Base-by-base conservation (phyloP, 108 stramenopile species). In the Cylindrotheca closterium region DNA sequence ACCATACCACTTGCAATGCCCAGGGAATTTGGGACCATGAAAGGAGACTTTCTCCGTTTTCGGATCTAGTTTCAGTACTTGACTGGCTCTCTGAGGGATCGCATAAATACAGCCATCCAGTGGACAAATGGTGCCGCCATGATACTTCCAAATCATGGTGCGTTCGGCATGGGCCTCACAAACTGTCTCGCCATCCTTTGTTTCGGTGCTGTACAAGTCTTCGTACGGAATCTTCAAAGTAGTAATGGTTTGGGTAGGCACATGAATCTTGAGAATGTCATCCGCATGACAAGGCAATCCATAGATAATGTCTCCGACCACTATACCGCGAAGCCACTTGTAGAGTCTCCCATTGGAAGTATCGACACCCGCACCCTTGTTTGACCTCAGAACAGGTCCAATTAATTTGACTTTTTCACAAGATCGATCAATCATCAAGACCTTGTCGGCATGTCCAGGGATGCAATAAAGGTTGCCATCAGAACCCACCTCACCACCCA, bases 261-360 rank as follows among this genome's bases (percentile, higher is more conserved):
- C 79, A 63, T 86, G 71, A 49, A 96, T 94, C 30, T 79, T 52
- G 23, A 96, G 59, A 23, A 94, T 72, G 12, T 75, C 56, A 46
- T 78, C 76, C 31, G 91, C 82, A 75, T 94, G 87, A 65, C 92
- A 96, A 7, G 92, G 92, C 27, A 96, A 58, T 8, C 89, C 93
- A 63, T 91, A 96, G 33, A 92, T 86, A 47, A 82, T 65, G 33
- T 78, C 84, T 30, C 69, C 79, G 3, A 84, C 77, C 8, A 54
- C 65, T n/a, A 94, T 80, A 10, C 92, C 89, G 25, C 95, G 65
- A 0, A 96, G 65, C 91, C 92, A 96, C 63, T 96, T 96, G 89
- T 81, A 93, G 18, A 62, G 61, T 42, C 60, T 55, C 1, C 63
- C 63, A 7, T 10, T 42, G 37, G 37, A 42, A 10, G 37, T 42